Evolutionary conservation across 345 rosid species (phyloP).

Genomic region (Rhodamnia argentea): DNA sequence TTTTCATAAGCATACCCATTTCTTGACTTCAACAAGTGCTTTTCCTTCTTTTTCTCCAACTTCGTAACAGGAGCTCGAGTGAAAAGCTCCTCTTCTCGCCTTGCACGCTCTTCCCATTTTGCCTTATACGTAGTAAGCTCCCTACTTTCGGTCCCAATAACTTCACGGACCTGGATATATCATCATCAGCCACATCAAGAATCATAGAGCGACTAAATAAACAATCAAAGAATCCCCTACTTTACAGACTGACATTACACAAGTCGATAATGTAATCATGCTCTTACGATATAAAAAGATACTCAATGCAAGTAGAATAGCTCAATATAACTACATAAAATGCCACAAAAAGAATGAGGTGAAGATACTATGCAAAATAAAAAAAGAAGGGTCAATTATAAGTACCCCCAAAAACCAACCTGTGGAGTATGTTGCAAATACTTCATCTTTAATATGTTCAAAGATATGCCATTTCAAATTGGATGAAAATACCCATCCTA

Average conservation of each 20-base stretch:
- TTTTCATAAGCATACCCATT: conserved; percentile 47
- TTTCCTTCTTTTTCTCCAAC: conserved; percentile 61
- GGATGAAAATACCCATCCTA: neutral
- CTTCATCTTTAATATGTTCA: neutral
- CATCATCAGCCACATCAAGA: neutral
- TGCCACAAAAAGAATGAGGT: neutral
- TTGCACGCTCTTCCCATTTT: conserved; percentile 54
- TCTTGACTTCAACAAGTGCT: conserved; percentile 63
- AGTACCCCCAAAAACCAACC: neutral
- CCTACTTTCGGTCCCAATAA: conserved; percentile 52
- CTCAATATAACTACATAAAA: neutral
- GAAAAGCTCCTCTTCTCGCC: conserved; percentile 74
- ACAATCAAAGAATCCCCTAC: neutral
- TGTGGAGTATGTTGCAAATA: neutral
- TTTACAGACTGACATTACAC: neutral
- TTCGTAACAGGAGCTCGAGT: conserved; percentile 61
- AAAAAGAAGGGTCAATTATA: neutral
- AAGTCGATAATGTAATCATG: neutral
- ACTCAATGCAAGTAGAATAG: neutral
- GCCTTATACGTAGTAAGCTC: conserved; percentile 50
- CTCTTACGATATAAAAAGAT: neutral
- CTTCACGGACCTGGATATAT: conserved; percentile 46
- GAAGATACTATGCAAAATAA: conserved; percentile 4
- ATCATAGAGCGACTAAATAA: neutral
- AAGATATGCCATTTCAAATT: neutral